Evolutionary conservation across 805 yeast genomes (phyloP).

Genomic region (Candida succiphila): DNA sequence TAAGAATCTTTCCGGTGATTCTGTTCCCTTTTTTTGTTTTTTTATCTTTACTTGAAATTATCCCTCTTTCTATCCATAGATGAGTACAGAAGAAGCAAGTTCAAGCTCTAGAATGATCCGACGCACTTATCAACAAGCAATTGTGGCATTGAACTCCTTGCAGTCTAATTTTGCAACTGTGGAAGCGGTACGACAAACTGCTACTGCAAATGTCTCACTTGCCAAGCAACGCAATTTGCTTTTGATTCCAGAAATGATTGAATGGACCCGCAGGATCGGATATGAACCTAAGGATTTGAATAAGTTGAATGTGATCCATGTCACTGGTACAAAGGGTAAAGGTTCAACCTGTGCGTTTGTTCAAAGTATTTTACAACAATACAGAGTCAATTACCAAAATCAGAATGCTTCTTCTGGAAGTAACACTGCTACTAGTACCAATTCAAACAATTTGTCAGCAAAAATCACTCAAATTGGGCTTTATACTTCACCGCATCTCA

Average conservation of each 20-base stretch:
- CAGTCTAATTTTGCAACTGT: slow-evolving; percentile 89
- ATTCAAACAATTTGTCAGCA: neutral
- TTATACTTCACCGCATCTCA: slow-evolving; percentile 95
- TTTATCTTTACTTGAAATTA: too few relatives aligned
- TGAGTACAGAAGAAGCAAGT: too few relatives aligned
- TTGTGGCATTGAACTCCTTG: slow-evolving; percentile 69
- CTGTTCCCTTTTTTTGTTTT: too few relatives aligned
- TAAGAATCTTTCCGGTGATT: too few relatives aligned
- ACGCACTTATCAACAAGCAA: slow-evolving; percentile 53
- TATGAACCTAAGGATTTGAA: slow-evolving; percentile 60
- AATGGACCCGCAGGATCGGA: slow-evolving; percentile 67
- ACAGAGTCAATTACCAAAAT: too few relatives aligned
- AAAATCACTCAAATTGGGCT: slow-evolving; percentile 63
- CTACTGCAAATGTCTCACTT: neutral
- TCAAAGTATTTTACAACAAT: slow-evolving; percentile 67
- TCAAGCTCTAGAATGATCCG: too few relatives aligned
- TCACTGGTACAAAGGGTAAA: slow-evolving; percentile 97
- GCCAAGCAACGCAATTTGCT: slow-evolving; percentile 40
- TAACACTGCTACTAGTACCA: neutral
- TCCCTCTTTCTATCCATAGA: too few relatives aligned
- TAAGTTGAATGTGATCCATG: slow-evolving; percentile 71
- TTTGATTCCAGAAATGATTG: slow-evolving; percentile 78
- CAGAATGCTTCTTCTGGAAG: neutral
- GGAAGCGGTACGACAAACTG: slow-evolving; percentile 68
- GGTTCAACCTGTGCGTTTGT: slow-evolving; percentile 97